Evolutionary conservation across 2,329 filamentous ascomycete genomes (phyloP).

Genomic region (Pseudonectria buxi): DNA sequence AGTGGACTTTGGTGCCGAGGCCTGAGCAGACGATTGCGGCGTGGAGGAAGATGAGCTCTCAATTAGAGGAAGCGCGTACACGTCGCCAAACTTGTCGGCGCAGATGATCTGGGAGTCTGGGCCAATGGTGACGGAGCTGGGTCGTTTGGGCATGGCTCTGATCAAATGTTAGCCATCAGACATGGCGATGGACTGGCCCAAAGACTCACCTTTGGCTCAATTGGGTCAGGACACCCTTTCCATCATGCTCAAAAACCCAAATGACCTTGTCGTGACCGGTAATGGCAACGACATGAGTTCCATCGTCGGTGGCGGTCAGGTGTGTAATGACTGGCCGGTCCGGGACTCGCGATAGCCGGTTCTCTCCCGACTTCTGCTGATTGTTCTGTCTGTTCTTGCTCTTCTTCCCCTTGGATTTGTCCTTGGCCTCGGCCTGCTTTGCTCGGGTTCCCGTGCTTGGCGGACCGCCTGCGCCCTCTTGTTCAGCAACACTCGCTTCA

Average conservation of each 20-base stretch:
- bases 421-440: slow-evolving; percentile 13
- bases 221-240: slow-evolving; percentile 54
- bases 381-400: slow-evolving; percentile 24
- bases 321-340: slow-evolving; percentile 62
- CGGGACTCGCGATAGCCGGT: slow-evolving; percentile 26
- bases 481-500: slow-evolving; percentile 15
- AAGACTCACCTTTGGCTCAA: slow-evolving; percentile 61
- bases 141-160: slow-evolving; percentile 83
- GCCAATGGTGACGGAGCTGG: slow-evolving; percentile 67
- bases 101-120: slow-evolving; percentile 68
- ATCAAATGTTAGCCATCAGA: slow-evolving; percentile 18
- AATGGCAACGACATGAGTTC: slow-evolving; percentile 65
- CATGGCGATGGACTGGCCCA: slow-evolving; percentile 9
- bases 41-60: slow-evolving; percentile 12
- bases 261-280: slow-evolving; percentile 90
- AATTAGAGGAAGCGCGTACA: slow-evolving; percentile 74
- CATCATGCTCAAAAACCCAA: slow-evolving; percentile 68
- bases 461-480: slow-evolving; percentile 16
- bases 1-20: slow-evolving; percentile 21
- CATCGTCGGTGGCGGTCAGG: slow-evolving; percentile 56
- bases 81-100: slow-evolving; percentile 95
- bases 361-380: slow-evolving; percentile 11
- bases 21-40: slow-evolving; percentile 10
- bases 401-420: slow-evolving; percentile 23
- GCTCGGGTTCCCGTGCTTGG: slow-evolving; percentile 4